Evolutionary conservation across 2,329 filamentous ascomycete species (phyloP), one percentile per base, ranked within the genome.

Genomic region (Fusarium poae): DNA sequence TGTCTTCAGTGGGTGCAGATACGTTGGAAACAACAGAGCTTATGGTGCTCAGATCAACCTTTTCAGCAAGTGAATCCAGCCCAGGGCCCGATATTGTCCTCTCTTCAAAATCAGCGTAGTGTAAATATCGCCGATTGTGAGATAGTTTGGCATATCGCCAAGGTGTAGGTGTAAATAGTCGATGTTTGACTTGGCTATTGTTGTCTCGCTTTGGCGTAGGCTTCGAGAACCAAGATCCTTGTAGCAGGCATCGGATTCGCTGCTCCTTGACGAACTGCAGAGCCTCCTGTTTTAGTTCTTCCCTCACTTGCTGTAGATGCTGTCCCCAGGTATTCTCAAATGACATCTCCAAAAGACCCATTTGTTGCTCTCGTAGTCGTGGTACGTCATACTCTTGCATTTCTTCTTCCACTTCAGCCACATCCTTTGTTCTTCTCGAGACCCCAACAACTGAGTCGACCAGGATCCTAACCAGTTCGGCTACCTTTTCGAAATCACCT

Each of bases 221-320:
- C 79, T 85, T 80, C 77, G 82, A 78, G 81, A 98, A 99, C 96
- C 96, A 99, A 12, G 92, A 90, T 9, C 96, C 96, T 71, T 93
- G 87, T 6, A 98, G 86, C 39, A 99, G 83, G 76, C 94, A 97
- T 55, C 96, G 88, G 65, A 98, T 92, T 37, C 96, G 89, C 79
- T 99, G 96, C 81, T 99, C 96, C 79, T 97, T 97, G 79, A 98
- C 92, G 76, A 99, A 99, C 75, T 97, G 93, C 55, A 97, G 82
- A 13, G 95, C 94, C 79, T 99, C 96, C 74, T 95, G 90, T 72
- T 93, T 92, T 44, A 98, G 85, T 78, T 97, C 93, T 56, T 97
- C 93, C 34, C 94, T 91, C n/a, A 97, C 92, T 79, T 96, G 93
- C 68, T 88, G 88, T 29, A 99, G 84, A 79, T 98, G 94, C 66